Base-by-base conservation (phyloP, 306 rosid genomes). In the Chamaecrista fasciculata region DNA sequence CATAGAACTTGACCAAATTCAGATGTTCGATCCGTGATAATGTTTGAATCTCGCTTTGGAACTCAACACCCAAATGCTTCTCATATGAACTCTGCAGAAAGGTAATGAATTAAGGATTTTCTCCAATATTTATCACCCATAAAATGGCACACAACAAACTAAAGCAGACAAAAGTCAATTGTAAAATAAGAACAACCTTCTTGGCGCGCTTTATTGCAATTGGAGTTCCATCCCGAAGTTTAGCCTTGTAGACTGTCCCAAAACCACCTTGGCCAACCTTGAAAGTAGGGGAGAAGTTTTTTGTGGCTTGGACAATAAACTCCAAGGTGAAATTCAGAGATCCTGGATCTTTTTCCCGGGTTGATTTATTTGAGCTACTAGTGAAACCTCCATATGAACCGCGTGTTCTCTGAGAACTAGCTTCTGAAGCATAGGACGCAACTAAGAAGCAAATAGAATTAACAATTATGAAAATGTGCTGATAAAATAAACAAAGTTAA, bases 181-280 rank as follows among this genome's bases (percentile, higher is more conserved):
- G 36, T 29, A 14, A 52, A 70, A 29, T 50, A 69, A 51, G 19
- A 47, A 75, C 20, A 67, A 95, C 99, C 97, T 91, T 95, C 86
- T 91, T 94, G 43, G 97, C 97, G 5, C 99, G 97, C 75, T 95
- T 95, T 39, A 91, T 75, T 15, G 99, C 97, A 67, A 91, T 95
- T 23, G 75, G 14, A 14, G 86, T 78, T 67, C 99, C 99, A 71
- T 89, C 82, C 3, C 16, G 66, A 5, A 95, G 96, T 72, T 76
- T 91, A 11, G 92, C 97, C 81, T 77, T 91, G 78, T 85, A 95
- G 33, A 95, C 96, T 6, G 93, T 73, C 51, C 99, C 99, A 48
- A 95, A 95, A 65, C 99, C 99, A 23, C 99, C 99, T 84, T 89
- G 99, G 50, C 99, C 99, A 58, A 95, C 82, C 86, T 91, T 91